Percentiles rank a stretch among this genome's conserved stretches.
Conservation (phyloP, 768 basidiomycete species). For the Amanita molliuscula region DNA sequence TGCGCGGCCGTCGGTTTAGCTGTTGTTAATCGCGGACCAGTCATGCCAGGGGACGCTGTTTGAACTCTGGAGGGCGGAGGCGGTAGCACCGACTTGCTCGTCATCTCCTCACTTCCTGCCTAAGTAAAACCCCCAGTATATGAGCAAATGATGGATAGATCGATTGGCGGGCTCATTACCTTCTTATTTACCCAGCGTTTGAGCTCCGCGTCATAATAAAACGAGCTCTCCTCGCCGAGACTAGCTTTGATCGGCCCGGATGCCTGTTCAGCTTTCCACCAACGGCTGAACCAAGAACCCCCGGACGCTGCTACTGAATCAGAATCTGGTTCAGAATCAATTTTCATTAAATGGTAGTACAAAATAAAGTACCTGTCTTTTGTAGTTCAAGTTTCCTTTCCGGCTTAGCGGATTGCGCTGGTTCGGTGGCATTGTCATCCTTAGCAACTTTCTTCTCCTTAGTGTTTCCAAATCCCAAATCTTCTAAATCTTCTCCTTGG, state of each 20-base stretch:
- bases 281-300: slow-evolving; percentile 73
- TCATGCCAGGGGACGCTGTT: slow-evolving; percentile 70
- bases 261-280: slow-evolving; percentile 63
- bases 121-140: slow-evolving; percentile 17
- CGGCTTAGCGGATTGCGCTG: slow-evolving; percentile 10
- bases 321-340: slow-evolving; percentile 9
- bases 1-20: slow-evolving; percentile 31
- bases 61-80: slow-evolving; percentile 81
- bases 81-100: slow-evolving; percentile 44
- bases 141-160: not conserved
- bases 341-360: not conserved
- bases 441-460: slow-evolving; percentile 19
- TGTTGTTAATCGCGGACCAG: slow-evolving; percentile 19
- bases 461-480: slow-evolving; percentile 84
- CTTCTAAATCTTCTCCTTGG: slow-evolving; percentile 66
- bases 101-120: slow-evolving; percentile 46
- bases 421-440: slow-evolving; percentile 10
- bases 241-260: slow-evolving; percentile 82
- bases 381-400: slow-evolving; percentile 14
- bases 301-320: slow-evolving; percentile 19
- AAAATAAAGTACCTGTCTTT: slow-evolving; percentile 17
- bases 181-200: slow-evolving; percentile 97
- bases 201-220: slow-evolving; percentile 91
- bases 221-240: slow-evolving; percentile 81
- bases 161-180: slow-evolving; percentile 27